phyloP scores from a whole-genome alignment of 805 yeast species.

The Brettanomyces naardenensis region DNA sequence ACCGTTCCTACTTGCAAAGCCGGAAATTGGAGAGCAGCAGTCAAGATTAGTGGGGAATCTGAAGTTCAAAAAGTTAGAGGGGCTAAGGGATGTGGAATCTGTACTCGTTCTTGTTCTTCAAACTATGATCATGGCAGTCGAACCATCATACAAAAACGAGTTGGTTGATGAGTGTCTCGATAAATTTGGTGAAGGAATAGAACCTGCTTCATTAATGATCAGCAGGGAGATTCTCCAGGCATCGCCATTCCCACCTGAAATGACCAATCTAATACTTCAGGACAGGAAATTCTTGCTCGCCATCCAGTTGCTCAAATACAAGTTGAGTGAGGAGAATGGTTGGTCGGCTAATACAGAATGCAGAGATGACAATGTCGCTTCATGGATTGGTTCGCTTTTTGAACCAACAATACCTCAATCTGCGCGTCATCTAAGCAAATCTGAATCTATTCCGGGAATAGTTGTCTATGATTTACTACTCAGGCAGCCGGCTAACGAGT shows the following conservation, averaged over 20 bases:
- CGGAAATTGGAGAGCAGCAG: neutral
- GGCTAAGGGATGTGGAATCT: slow-evolving; percentile 19
- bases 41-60: neutral
- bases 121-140: slow-evolving; percentile 9
- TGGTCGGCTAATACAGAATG: slow-evolving; percentile 14
- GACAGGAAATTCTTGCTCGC: slow-evolving; percentile 9
- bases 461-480: slow-evolving; percentile 24
- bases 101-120: slow-evolving; percentile 17
- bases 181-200: slow-evolving; percentile 2
- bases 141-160: slow-evolving; percentile 9
- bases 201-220: slow-evolving; percentile 4
- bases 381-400: slow-evolving; percentile 24
- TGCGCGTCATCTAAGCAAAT: slow-evolving; percentile 10
- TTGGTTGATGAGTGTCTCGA: slow-evolving; percentile 2
- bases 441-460: slow-evolving; percentile 15
- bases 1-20: neutral
- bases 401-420: slow-evolving; percentile 14
- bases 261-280: slow-evolving; percentile 1
- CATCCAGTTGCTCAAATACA: slow-evolving; percentile 14
- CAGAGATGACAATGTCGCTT: slow-evolving; percentile 13
- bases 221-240: slow-evolving; percentile 4
- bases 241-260: neutral
- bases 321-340: slow-evolving; percentile 13
- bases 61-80: slow-evolving; percentile 7
- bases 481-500: slow-evolving; percentile 18